A percentile compares a stretch with the other conserved stretches of the same genome.
Evolutionary conservation across 2,329 filamentous ascomycete genomes (phyloP).

Genomic region (Paecilomyces dactylethromorphus): DNA sequence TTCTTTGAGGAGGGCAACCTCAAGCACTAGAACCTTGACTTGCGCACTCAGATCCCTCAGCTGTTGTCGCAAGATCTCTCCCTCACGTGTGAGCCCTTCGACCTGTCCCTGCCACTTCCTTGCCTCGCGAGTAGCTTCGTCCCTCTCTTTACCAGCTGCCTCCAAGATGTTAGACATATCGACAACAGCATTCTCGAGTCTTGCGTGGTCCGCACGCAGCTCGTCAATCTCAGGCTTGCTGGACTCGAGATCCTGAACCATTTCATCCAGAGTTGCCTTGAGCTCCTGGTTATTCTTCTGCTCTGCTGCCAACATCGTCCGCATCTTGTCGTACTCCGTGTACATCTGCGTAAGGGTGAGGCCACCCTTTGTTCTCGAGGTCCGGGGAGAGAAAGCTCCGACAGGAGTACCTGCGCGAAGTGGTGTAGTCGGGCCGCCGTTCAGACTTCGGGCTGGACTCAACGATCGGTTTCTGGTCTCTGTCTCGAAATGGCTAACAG

Average conservation of each 20-base stretch:
- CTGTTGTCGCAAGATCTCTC: slow-evolving; percentile 74
- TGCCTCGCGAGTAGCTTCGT: slow-evolving; percentile 68
- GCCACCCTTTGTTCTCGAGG: slow-evolving; percentile 47
- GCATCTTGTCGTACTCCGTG: slow-evolving; percentile 53
- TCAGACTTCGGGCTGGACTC: slow-evolving; percentile 48
- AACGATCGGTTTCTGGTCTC: slow-evolving; percentile 44
- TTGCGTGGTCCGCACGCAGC: slow-evolving; percentile 70
- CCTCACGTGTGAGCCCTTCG: slow-evolving; percentile 56
- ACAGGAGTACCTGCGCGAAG: slow-evolving; percentile 44
- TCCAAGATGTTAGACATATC: slow-evolving; percentile 82
- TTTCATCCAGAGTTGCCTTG: slow-evolving; percentile 71
- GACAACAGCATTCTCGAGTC: slow-evolving; percentile 71
- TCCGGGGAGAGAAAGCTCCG: slow-evolving; percentile 47
- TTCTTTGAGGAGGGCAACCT: slow-evolving; percentile 68
- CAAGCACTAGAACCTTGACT: slow-evolving; percentile 83
- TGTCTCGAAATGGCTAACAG: slow-evolving; percentile 55
- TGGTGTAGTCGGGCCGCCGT: slow-evolving; percentile 46
- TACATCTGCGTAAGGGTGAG: slow-evolving; percentile 59
- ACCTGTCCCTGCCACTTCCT: slow-evolving; percentile 73
- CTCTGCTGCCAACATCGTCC: slow-evolving; percentile 67
- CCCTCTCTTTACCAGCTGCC: slow-evolving; percentile 71
- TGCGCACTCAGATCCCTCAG: slow-evolving; percentile 84
- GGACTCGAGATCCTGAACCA: slow-evolving; percentile 76
- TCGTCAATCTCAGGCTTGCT: slow-evolving; percentile 86
- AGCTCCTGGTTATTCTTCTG: slow-evolving; percentile 69